These are phyloP conservation scores for Triadica sebifera DNA, from an alignment of 345 rosid species.

Conservation along the genomic window DNA sequence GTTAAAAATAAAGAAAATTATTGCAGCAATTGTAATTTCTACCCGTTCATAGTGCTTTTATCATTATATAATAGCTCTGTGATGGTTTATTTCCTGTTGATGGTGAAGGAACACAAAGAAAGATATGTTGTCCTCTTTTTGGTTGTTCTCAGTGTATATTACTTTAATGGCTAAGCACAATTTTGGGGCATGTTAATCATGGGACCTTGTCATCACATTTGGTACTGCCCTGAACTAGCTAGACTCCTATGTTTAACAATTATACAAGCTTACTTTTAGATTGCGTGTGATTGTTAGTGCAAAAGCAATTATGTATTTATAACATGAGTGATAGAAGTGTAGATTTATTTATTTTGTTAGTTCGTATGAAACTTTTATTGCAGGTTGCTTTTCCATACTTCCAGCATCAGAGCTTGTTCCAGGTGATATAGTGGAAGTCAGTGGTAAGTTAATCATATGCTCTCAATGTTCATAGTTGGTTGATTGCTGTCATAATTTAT, in stretches of 20 bases:
- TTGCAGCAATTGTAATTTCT: not conserved
- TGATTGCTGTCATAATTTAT: not conserved
- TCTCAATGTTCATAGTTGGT: slow-evolving; percentile 10
- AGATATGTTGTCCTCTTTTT: not conserved
- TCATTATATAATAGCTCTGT: not conserved
- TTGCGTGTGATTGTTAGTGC: too few species aligned
- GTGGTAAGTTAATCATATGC: slow-evolving; percentile 46
- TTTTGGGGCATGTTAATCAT: not conserved
- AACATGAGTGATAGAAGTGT: not conserved
- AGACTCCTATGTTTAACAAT: not conserved
- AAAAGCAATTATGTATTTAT: too few species aligned
- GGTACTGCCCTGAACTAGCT: not conserved
- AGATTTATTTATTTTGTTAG: not conserved
- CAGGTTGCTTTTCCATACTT: slow-evolving; percentile 97
- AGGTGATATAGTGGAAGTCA: slow-evolving; percentile 94
- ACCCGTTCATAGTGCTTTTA: not conserved
- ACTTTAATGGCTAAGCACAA: not conserved
- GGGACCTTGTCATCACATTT: not conserved
- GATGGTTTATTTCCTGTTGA: not conserved
- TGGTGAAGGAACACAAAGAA: not conserved
- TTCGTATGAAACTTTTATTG: slow-evolving; percentile 11
- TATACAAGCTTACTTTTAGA: too few species aligned
- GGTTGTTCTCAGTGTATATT: not conserved
- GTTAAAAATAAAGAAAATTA: too few species aligned
- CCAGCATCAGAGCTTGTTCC: slow-evolving; percentile 95